Base-by-base conservation (phyloP, 495 filamentous ascomycete species). In the Penicillium robsamsonii region DNA sequence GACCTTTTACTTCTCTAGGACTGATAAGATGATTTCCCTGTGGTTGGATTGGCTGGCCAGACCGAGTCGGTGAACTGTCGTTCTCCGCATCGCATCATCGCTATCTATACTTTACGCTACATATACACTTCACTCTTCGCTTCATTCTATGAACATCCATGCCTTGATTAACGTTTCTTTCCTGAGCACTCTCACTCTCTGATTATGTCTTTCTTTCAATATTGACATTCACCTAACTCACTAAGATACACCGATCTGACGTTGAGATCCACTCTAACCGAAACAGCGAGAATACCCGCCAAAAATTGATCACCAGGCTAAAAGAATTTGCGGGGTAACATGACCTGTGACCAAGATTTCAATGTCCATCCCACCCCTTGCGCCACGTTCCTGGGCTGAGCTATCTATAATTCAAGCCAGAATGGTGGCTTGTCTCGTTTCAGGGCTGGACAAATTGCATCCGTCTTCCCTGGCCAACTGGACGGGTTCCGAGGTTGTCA, bases 41-140 rank as follows among this genome's bases (percentile, higher is more conserved):
- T 20, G 5, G 55, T 30, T 15, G 20, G 42, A 62, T 62, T 67
- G 58, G 61, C 44, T 41, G 24, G 17, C 0, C 4, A 29, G 17
- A 17, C 64, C 55, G 64, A 65, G 61, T 65, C 67, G 68, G 68
- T 66, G 61, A 65, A 33, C 11, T 38, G 24, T 10, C n/a, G 37
- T 46, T 64, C 56, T 68, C 64, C 58, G 51, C 62, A 67, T 69
- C 65, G 58, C 62, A 65, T 67, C 64, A 62, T 70, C 44, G 42
- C 11, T 17, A 22, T 38, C n/a, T 38, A 38, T 38, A n/a, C 15
- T n/a, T 3, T 38, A 37, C 35, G 8, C 35, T n/a, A 37, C 35
- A n/a, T 37, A 0, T 17, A 8, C 25, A 27, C 25, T 27, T 27
- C 25, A 27, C 25, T 27, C 25, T 27, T 22, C 22, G 2, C 22